These are phyloP conservation scores for Lentinula novae-zelandiae DNA, from an alignment of 1,284 basidiomycete species.

Conservation along the genomic window DNA sequence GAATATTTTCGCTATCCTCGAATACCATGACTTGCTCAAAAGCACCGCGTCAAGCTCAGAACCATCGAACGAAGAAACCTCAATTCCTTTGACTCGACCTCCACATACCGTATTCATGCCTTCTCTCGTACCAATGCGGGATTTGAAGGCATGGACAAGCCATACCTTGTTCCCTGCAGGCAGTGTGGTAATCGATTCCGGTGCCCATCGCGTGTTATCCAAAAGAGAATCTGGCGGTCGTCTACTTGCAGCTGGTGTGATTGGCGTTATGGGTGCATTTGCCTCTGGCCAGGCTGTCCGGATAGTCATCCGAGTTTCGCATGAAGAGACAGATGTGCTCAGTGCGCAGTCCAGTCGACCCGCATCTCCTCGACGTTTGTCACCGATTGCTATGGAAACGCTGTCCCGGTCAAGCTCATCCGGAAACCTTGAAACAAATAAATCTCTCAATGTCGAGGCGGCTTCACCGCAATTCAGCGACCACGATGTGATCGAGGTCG, in stretches of 20 bases:
- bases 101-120: conserved; percentile 89
- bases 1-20: conserved; percentile 81
- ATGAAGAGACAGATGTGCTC: conserved; percentile 21
- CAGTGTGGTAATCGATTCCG: conserved; percentile 83
- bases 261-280: conserved; percentile 85
- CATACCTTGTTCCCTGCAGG: conserved; percentile 91
- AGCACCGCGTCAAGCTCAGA: conserved; percentile 22
- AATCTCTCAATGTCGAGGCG: not conserved
- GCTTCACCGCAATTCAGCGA: conserved; percentile 34
- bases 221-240: conserved; percentile 86
- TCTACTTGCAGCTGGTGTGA: conserved; percentile 86
- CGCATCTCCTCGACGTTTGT: conserved; percentile 24
- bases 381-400: conserved; percentile 15
- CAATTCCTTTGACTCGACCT: conserved; percentile 40
- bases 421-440: conserved; percentile 18
- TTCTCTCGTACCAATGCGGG: conserved; percentile 71
- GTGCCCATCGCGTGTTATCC: conserved; percentile 84
- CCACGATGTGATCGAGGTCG: conserved; percentile 84
- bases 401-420: conserved; percentile 35
- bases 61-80: conserved; percentile 17
- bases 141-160: conserved; percentile 93
- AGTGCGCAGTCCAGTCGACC: conserved; percentile 22
- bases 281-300: conserved; percentile 93
- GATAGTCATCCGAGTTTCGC: conserved; percentile 57
- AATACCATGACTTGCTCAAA: conserved; percentile 54